These are phyloP conservation scores for Cystobasidium onofrii DNA, from an alignment of 768 basidiomycete species.

Conservation along the genomic window DNA sequence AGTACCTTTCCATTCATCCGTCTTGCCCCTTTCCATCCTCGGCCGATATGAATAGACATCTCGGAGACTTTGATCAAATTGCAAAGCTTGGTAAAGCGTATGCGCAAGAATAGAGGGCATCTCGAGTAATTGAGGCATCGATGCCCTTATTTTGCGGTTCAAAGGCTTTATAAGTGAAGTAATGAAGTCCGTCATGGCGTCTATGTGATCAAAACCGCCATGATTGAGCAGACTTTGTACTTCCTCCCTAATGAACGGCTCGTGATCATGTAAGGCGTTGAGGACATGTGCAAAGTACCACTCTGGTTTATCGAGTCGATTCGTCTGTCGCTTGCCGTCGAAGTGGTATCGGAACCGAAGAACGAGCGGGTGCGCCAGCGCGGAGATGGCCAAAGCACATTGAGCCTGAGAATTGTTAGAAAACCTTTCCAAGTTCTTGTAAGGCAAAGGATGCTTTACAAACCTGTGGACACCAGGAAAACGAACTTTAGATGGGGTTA, in stretches of 20 bases:
- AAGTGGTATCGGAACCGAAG: constrained; percentile 93
- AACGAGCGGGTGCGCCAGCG: constrained; percentile 70
- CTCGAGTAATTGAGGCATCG: constrained; percentile 63
- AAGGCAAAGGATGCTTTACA: not conserved
- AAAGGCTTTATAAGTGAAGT: constrained; percentile 43
- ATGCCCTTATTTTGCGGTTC: constrained; percentile 63
- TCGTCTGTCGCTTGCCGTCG: constrained; percentile 74
- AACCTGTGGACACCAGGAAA: not conserved
- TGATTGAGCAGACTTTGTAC: constrained; percentile 62
- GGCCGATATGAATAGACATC: constrained; percentile 30
- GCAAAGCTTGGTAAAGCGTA: constrained; percentile 82
- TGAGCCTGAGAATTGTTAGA: constrained; percentile 1
- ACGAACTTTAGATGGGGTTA: too few relatives aligned
- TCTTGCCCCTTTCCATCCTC: not conserved
- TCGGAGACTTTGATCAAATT: constrained; percentile 59
- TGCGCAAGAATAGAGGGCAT: constrained; percentile 80
- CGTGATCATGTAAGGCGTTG: constrained; percentile 78
- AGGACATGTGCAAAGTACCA: constrained; percentile 92
- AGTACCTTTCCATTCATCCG: constrained; percentile 61
- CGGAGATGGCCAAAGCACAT: constrained; percentile 73
- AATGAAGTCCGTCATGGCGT: constrained; percentile 55
- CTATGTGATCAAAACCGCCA: constrained; percentile 58
- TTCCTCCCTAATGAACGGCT: constrained; percentile 64
- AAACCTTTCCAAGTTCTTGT: not conserved
- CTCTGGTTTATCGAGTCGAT: constrained; percentile 93